phyloP scores from a whole-genome alignment of 352 stramenopile genomes.

The Phytophthora tentaculata region DNA sequence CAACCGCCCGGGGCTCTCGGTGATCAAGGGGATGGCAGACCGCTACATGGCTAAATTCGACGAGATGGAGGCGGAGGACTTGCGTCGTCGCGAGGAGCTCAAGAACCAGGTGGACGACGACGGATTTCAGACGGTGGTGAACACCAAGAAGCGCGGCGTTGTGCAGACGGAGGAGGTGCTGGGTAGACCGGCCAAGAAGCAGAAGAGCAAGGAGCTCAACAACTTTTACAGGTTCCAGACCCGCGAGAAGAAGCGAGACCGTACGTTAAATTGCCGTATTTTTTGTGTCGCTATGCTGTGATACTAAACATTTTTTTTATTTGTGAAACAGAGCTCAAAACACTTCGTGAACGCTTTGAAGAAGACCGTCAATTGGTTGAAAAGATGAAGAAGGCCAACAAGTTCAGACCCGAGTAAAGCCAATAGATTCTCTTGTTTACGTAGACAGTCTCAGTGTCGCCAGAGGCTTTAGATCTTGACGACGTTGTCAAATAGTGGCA shows the following conservation, averaged over 20 bases:
- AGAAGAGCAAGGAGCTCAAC: constrained; percentile 81
- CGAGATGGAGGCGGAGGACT: constrained; percentile 66
- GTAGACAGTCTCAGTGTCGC: not conserved
- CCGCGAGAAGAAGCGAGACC: constrained; percentile 84
- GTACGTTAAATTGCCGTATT: constrained; percentile 47
- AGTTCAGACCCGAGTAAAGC: constrained; percentile 80
- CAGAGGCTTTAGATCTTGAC: constrained; percentile 53
- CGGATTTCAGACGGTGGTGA: constrained; percentile 84
- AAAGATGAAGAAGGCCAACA: constrained; percentile 85
- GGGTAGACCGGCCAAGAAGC: constrained; percentile 71
- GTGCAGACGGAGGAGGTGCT: constrained; percentile 58
- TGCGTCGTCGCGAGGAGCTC: constrained; percentile 67
- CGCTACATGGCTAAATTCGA: constrained; percentile 84
- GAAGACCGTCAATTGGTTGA: constrained; percentile 80
- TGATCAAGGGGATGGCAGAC: constrained; percentile 72
- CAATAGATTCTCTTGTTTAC: constrained; percentile 5
- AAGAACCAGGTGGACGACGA: constrained; percentile 85
- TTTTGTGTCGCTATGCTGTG: too few relatives aligned
- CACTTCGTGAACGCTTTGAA: constrained; percentile 83
- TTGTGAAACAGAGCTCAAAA: constrained; percentile 69
- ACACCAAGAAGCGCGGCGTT: constrained; percentile 77
- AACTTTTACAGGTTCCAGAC: constrained; percentile 91
- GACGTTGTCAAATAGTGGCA: constrained; percentile 56
- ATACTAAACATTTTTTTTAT: constrained; percentile 8
- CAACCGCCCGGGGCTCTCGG: constrained; percentile 69